phyloP scores from a whole-genome alignment of 1,139 yeast species.

The Blastobotrys proliferans region DNA sequence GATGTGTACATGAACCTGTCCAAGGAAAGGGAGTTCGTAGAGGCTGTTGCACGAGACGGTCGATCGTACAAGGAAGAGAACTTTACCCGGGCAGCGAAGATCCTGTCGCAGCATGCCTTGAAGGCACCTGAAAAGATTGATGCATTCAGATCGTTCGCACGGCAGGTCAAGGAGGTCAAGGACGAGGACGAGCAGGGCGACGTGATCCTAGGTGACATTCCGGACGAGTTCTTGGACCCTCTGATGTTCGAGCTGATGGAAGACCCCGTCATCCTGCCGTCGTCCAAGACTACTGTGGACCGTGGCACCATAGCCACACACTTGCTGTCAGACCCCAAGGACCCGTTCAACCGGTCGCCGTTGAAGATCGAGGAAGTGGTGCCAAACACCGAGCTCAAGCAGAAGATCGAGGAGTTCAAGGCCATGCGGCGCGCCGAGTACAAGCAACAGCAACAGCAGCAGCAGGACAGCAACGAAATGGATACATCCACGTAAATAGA shows the following conservation, averaged over 20 bases:
- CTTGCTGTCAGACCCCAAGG: slow-evolving; percentile 88
- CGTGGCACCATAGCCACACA: slow-evolving; percentile 91
- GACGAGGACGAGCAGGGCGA: slow-evolving; percentile 69
- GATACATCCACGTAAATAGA: slow-evolving; percentile 4
- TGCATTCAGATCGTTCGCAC: slow-evolving; percentile 53
- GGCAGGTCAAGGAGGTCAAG: slow-evolving; percentile 58
- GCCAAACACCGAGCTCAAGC: slow-evolving; percentile 63
- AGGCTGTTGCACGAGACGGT: slow-evolving; percentile 84
- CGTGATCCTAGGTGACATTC: slow-evolving; percentile 83
- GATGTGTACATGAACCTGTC: slow-evolving; percentile 74
- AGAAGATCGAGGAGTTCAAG: slow-evolving; percentile 58
- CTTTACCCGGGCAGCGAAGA: slow-evolving; percentile 66
- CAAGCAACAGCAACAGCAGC: slow-evolving; percentile 32
- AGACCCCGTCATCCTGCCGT: slow-evolving; percentile 90
- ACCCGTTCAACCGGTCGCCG: slow-evolving; percentile 94
- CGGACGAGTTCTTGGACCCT: slow-evolving; percentile 96
- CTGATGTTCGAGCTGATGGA: slow-evolving; percentile 93
- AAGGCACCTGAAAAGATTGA: slow-evolving; percentile 52
- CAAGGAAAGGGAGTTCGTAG: slow-evolving; percentile 57
- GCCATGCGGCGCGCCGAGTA: slow-evolving; percentile 41
- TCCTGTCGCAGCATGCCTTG: slow-evolving; percentile 54
- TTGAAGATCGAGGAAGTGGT: slow-evolving; percentile 81
- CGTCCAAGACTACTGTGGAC: slow-evolving; percentile 80
- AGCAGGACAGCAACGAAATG: slow-evolving; percentile 9
- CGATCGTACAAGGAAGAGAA: slow-evolving; percentile 70